Conservation (phyloP, 331 rosid species). For the Telfairia occidentalis region DNA sequence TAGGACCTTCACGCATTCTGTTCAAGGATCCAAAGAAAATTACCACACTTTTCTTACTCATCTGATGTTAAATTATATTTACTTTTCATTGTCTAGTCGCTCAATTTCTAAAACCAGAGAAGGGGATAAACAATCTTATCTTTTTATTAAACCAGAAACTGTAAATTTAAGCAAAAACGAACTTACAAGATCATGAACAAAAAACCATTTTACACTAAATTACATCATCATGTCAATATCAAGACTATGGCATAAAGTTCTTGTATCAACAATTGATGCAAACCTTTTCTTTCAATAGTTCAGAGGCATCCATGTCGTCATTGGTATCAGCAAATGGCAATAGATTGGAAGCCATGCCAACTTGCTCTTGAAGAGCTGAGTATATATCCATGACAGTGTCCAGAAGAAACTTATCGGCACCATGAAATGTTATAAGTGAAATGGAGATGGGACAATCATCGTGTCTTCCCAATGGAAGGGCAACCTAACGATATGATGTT, state of each 20-base stretch:
- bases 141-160: not conserved
- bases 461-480: conserved; percentile 36
- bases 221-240: not conserved
- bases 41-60: not conserved
- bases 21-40: not conserved
- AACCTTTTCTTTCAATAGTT: conserved; percentile 44
- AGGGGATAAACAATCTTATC: not conserved
- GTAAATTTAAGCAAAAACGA: not conserved
- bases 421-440: conserved; percentile 32
- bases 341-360: conserved; percentile 20
- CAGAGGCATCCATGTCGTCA: conserved; percentile 36
- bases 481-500: conserved; percentile 20
- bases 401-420: conserved; percentile 43
- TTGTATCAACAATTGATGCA: not conserved
- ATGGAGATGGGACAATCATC: conserved; percentile 32
- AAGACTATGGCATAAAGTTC: not conserved
- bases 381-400: conserved; percentile 36
- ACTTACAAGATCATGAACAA: not conserved
- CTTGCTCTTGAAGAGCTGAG: conserved; percentile 33
- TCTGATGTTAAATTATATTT: not conserved
- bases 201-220: not conserved
- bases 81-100: not conserved
- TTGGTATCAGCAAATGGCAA: conserved; percentile 26
- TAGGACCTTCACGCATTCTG: not conserved
- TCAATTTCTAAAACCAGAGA: not conserved